Evolutionary conservation across 306 rosid species (phyloP), one percentile per base, ranked within the genome.

Genomic region (Astragalus membranaceus): DNA sequence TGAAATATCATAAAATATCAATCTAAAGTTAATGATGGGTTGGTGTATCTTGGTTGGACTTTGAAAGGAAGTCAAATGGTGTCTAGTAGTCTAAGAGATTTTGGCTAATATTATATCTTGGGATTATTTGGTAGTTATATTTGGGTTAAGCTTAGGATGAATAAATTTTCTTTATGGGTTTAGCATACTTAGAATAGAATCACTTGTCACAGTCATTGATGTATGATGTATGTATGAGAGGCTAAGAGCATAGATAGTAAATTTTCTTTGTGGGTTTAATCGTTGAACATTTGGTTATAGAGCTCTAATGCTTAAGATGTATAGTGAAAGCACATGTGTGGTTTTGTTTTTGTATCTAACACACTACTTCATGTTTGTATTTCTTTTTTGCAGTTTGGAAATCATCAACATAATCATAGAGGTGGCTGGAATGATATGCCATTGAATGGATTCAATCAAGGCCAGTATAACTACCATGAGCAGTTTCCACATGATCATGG

Each of bases 331-430:
- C 47, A 35, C 7, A 39, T 6, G 15, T 7, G 13, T 3, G 4
- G 20, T 13, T 58, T 33, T 35, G 44, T 58, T 13, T 58, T 33
- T 35, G 44, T 58, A 3, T 35, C 46, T 13, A n/a, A 61, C 48
- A 10, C 49, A 2, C 20, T 70, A 36, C 46, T 20, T 71, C n/a
- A 15, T 71, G 63, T 64, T 47, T 55, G 48, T 46, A 54, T 53
- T 12, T 26, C n/a, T n/a, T 71, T 64, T 72, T 56, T 71, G 64
- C 78, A 78, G 82, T 7, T 9, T 35, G 42, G 67, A 53, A 37
- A 60, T 29, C 54, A 2, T 63, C 73, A 11, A 20, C 48, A 60
- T 64, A n/a, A 36, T 17, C 37, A 47, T 62, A 54, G 10, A 17
- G 32, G 20, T 53, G 43, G 47, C 52, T 35, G 50, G 77, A 12